A percentile compares a stretch with the other conserved stretches of the same genome.
Conservation (phyloP, 805 yeast genomes). For the Yamadazyma phyllophila region DNA sequence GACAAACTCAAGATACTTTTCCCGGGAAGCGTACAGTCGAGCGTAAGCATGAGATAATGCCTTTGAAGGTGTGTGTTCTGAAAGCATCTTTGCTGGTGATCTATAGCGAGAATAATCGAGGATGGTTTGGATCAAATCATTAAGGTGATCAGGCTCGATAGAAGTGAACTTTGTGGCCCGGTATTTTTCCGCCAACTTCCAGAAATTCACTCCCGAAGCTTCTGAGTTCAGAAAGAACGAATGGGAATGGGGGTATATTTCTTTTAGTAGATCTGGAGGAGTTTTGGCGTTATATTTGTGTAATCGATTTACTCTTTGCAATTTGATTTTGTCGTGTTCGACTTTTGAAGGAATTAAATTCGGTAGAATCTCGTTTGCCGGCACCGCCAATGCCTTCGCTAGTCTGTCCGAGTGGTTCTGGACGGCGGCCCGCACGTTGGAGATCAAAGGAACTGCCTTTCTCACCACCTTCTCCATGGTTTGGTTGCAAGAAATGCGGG, state of each 20-base stretch:
- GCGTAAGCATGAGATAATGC: conserved; percentile 13
- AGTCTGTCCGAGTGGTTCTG: neutral
- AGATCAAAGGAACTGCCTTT: neutral
- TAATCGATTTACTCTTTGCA: conserved; percentile 1
- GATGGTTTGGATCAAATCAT: conserved; percentile 25
- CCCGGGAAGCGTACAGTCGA: conserved; percentile 19
- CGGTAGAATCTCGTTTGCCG: neutral
- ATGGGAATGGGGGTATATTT: conserved; percentile 1
- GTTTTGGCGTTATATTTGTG: conserved; percentile 9
- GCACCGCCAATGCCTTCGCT: conserved; percentile 1
- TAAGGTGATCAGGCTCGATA: conserved; percentile 25
- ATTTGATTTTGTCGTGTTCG: neutral
- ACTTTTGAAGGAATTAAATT: neutral
- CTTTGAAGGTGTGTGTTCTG: neutral
- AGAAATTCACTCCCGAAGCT: conserved; percentile 3
- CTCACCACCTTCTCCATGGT: conserved; percentile 1
- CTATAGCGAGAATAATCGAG: conserved; percentile 24
- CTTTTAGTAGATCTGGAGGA: conserved; percentile 4
- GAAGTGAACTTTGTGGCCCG: conserved; percentile 23
- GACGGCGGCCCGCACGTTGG: conserved; percentile 3
- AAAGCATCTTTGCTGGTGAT: conserved; percentile 23
- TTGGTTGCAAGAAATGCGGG: conserved; percentile 1
- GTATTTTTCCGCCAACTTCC: conserved; percentile 23
- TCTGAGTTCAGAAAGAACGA: conserved; percentile 13
- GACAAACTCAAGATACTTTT: conserved; percentile 19